Percentiles rank a stretch among this genome's conserved stretches.
phyloP scores from a whole-genome alignment of 768 basidiomycete species.

The Myochromella boudieri region DNA sequence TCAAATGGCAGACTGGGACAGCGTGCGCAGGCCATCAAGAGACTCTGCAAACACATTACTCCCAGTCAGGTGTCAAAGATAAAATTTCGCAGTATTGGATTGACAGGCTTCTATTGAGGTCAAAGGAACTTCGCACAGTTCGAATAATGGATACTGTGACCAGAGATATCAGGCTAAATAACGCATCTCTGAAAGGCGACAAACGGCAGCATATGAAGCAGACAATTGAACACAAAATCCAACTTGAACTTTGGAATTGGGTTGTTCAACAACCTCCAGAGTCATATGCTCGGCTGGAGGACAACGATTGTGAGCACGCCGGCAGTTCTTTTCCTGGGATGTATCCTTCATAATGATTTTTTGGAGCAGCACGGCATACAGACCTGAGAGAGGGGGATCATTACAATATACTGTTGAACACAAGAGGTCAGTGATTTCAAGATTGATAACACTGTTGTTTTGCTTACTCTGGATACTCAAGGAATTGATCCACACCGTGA shows the following conservation, averaged over 20 bases:
- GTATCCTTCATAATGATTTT: background rate
- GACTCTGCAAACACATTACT: conserved; percentile 10
- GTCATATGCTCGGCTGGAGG: background rate
- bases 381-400: conserved; percentile 19
- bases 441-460: too few species aligned
- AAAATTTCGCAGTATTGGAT: conserved; percentile 29
- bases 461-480: too few species aligned
- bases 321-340: background rate
- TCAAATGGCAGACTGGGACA: conserved; percentile 11
- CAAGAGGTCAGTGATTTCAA: conserved; percentile 19
- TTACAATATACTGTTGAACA: conserved; percentile 22
- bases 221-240: conserved; percentile 14
- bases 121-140: background rate
- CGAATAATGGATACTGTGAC: conserved; percentile 4
- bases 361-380: background rate
- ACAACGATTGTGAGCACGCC: conserved; percentile 7
- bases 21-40: conserved; percentile 19
- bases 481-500: conserved; percentile 14
- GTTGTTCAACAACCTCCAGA: conserved; percentile 18
- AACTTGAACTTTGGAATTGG: conserved; percentile 20
- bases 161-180: conserved; percentile 1
- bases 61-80: conserved; percentile 28
- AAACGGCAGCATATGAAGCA: conserved; percentile 8
- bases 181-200: background rate
- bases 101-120: conserved; percentile 9